phyloP scores from a whole-genome alignment of 2,329 filamentous ascomycete genomes.

The Zarea fungicola region DNA sequence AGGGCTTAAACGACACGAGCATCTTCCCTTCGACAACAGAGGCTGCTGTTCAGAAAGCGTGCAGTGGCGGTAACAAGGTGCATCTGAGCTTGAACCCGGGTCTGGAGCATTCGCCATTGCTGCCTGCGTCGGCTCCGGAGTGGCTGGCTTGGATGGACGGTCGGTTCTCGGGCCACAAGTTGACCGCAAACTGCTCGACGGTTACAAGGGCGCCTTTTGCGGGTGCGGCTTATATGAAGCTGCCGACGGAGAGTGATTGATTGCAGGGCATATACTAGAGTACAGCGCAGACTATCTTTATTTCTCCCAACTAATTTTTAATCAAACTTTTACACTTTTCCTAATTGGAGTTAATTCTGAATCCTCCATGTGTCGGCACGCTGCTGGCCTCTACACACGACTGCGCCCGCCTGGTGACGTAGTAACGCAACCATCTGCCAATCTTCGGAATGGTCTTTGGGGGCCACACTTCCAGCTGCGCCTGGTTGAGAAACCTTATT shows the following conservation, averaged over 20 bases:
- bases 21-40: constrained; percentile 6
- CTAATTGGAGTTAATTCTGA: too few species aligned
- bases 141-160: constrained; percentile 7
- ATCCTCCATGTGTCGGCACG: too few species aligned
- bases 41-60: constrained; percentile 5
- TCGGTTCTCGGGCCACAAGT: background rate
- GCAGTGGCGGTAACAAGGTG: constrained; percentile 12
- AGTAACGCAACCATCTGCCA: too few species aligned
- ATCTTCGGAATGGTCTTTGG: too few species aligned
- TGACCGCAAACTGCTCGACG: background rate
- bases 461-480: too few species aligned
- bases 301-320: too few species aligned
- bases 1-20: constrained; percentile 11
- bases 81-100: constrained; percentile 9
- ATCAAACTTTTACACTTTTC: too few species aligned
- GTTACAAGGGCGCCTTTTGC: background rate
- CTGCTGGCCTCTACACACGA: too few species aligned
- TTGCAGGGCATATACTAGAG: too few species aligned
- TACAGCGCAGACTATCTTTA: too few species aligned
- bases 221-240: background rate
- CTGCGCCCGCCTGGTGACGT: too few species aligned
- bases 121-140: constrained; percentile 6
- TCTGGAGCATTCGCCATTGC: constrained; percentile 3
- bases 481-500: too few species aligned
- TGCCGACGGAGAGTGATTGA: background rate